phyloP scores from a whole-genome alignment of 306 rosid species.

The Delonix regia region DNA sequence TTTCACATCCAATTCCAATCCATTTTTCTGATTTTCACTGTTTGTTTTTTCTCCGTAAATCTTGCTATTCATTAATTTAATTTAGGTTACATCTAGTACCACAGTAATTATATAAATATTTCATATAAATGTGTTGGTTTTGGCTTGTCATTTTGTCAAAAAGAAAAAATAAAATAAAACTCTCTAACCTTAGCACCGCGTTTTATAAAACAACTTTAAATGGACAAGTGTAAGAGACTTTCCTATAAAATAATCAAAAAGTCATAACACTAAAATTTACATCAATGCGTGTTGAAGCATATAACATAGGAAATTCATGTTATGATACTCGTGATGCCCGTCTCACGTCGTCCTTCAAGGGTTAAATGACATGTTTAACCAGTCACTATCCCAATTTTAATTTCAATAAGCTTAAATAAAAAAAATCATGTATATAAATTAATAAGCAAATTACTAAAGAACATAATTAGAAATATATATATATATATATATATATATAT shows the following conservation, averaged over 20 bases:
- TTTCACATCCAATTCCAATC: constrained; percentile 7
- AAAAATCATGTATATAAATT: too few relatives aligned
- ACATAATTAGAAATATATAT: too few relatives aligned
- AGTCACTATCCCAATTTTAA: too few relatives aligned
- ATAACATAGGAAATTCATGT: too few relatives aligned
- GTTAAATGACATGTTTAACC: background rate
- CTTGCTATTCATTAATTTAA: background rate
- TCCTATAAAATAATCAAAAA: background rate
- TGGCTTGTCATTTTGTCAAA: background rate
- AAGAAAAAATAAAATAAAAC: too few relatives aligned
- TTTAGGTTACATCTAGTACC: background rate
- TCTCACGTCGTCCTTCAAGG: background rate
- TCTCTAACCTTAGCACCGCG: background rate
- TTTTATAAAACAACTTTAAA: background rate
- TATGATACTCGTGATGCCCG: background rate
- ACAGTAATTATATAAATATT: background rate
- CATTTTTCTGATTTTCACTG: background rate
- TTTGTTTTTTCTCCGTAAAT: background rate
- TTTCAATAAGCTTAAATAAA: too few relatives aligned
- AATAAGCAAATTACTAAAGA: too few relatives aligned
- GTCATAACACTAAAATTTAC: too few relatives aligned
- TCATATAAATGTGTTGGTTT: background rate
- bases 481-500: too few relatives aligned
- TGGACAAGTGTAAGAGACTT: background rate
- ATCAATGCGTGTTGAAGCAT: too few relatives aligned